phyloP scores from a whole-genome alignment of 2,329 filamentous ascomycete genomes.

The Ophiostoma fasciatum region DNA sequence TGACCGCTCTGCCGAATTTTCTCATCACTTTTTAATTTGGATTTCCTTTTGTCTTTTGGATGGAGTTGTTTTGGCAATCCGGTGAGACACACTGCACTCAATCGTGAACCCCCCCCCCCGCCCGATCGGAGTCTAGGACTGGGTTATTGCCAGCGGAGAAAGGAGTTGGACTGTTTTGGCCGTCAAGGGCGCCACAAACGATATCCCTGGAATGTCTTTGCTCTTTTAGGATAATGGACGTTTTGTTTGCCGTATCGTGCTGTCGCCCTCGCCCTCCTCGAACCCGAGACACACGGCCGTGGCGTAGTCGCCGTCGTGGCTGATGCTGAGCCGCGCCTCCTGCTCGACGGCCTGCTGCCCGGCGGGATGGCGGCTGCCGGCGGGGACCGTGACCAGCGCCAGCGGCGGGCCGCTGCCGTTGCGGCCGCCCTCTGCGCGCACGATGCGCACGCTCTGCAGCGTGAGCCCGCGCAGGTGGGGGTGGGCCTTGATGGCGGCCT shows the following conservation, averaged over 20 bases:
- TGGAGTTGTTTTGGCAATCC: neutral
- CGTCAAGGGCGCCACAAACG: no score
- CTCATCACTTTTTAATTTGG: neutral
- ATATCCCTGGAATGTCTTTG: conserved; percentile 8
- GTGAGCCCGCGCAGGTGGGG: conserved; percentile 35
- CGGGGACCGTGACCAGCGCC: conserved; percentile 22
- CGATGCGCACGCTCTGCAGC: conserved; percentile 45
- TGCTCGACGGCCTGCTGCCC: conserved; percentile 21
- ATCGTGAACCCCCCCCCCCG: no score
- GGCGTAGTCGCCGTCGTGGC: conserved; percentile 75
- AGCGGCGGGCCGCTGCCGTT: conserved; percentile 24
- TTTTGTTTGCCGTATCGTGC: neutral
- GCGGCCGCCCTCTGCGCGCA: conserved; percentile 2
- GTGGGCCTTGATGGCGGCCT: conserved; percentile 60
- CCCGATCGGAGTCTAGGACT: no score
- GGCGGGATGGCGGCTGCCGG: conserved; percentile 3
- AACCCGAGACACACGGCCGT: conserved; percentile 49
- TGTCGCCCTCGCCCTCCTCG: conserved; percentile 3
- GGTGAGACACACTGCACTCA: no score
- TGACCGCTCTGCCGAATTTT: no score
- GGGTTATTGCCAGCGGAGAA: no score
- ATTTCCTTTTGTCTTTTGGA: neutral
- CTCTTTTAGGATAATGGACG: neutral
- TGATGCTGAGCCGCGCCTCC: conserved; percentile 62
- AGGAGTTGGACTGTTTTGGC: no score